These are phyloP conservation scores for Boletus insuetus DNA, from an alignment of 768 basidiomycete species.

Conservation along the genomic window DNA sequence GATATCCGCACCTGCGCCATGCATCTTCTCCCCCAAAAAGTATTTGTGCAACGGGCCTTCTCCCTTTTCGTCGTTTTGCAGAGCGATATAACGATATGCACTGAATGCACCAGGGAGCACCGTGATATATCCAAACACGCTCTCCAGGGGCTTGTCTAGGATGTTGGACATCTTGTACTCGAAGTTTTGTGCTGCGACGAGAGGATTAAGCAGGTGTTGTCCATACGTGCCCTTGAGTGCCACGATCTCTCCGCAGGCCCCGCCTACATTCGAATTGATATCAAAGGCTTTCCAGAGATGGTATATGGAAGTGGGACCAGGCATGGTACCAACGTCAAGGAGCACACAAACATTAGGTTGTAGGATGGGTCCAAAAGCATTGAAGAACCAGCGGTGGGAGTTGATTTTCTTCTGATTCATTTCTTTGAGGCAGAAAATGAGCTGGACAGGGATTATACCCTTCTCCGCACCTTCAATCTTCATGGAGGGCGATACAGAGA, in stretches of 20 bases:
- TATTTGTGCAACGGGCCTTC: conserved; percentile 93
- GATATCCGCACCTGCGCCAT: conserved; percentile 82
- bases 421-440: conserved; percentile 91
- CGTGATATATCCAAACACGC: conserved; percentile 90
- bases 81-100: conserved; percentile 86
- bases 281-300: conserved; percentile 96
- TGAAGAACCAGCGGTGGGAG: conserved; percentile 94
- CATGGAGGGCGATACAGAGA: conserved; percentile 77
- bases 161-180: conserved; percentile 96
- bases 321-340: conserved; percentile 84
- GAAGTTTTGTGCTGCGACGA: conserved; percentile 90
- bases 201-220: conserved; percentile 75
- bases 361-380: conserved; percentile 79
- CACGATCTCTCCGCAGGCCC: conserved; percentile 96
- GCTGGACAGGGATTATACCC: conserved; percentile 83
- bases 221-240: conserved; percentile 86
- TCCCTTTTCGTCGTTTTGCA: conserved; percentile 81
- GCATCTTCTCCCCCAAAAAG: conserved; percentile 96
- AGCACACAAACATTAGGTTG: conserved; percentile 91
- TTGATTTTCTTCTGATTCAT: conserved; percentile 97
- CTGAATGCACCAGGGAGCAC: conserved; percentile 93
- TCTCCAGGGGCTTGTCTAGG: conserved; percentile 87
- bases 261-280: conserved; percentile 86
- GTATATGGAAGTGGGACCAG: conserved; percentile 85
- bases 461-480: conserved; percentile 79